Base-by-base conservation (phyloP, 192 early-diverging fungal species). In the Phycomyces nitens region DNA sequence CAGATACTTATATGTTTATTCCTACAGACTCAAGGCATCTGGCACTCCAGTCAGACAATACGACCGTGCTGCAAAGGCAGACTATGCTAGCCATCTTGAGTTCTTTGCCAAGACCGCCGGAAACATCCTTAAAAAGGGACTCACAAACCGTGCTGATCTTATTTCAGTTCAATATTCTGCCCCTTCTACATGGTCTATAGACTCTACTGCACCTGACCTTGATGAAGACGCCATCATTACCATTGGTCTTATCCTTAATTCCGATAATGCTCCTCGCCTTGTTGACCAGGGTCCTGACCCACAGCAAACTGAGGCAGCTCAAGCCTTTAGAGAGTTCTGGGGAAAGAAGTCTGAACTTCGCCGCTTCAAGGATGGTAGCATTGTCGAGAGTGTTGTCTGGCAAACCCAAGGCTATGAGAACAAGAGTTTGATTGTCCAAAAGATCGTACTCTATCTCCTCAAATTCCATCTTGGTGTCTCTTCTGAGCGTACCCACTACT, bases 291-390 rank as follows among this genome's bases (percentile, higher is more conserved):
- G 97, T 0, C 97, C 97, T 11, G 81, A 87, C 39, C 86, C 90
- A 15, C 88, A 91, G 29, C 84, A 94, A 52, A 76, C 74, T 27
- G 79, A 81, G 21, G 85, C 77, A 11, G 79, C 85, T 5, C 77
- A 77, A 10, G 82, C 75, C 18, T 97, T 96, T 80, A 78, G 85
- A 9, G 68, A 77, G 23, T 77, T 94, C 34, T 99, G 97, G 97
- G 97, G 97, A n/a, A 82, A 77, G 40, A 88, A 86, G 38, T 83
- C 92, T 3, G 95, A 96, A 68, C 71, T 95, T 55, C 88, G 97
- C 29, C 88, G 97, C 15, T 99, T 97, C 85, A 89, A 93, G 68
- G 93, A 99, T 68, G 94, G 94, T 20, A 85, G 84, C 53, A 97
- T 99, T 71, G 59, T 85, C 6, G 89, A 95, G 76, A 92, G 91